Base-by-base conservation (phyloP, 805 yeast genomes). In the Barnettozyma botsteinii region DNA sequence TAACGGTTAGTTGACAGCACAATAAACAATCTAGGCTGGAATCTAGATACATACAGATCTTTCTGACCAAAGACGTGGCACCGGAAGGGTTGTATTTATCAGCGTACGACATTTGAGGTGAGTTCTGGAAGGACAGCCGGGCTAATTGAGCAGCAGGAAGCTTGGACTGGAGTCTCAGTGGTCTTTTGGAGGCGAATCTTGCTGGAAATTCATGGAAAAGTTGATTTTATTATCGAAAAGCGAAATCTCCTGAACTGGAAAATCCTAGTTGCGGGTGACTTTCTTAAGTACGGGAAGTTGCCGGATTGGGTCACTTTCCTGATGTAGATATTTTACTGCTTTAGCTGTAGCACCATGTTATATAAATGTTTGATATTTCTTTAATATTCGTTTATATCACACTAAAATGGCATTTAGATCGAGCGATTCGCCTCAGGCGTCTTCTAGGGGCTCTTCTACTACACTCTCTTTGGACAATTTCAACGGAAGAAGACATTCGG, bases 31-130 rank as follows among this genome's bases (percentile, higher is more conserved):
- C n/a, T 12, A 17, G n/a, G 11, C 12, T 28, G 20, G n/a, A n/a
- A 28, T 27, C 14, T 5, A 7, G 14, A 1, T 2, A 51, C 59
- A 19, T 40, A 55, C 59, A 67, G 42, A 68, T 67, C 52, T 68
- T 68, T 50, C 73, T 62, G 28, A 64, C 57, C 26, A 67, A 48
- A 3, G 72, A 65, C 22, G 57, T 50, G 12, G 53, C 38, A 4
- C 50, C 44, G 15, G 46, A 31, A 19, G 54, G 52, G 20, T 40
- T 40, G 49, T 43, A 47, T 43, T 45, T 53, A 38, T 54, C 55
- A 6, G 50, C 45, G 49, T 45, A 46, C 14, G 52, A 47, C 52
- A 45, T 48, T 12, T 19, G 20, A n/a, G n/a, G n/a, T n/a, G n/a
- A n/a, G n/a, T n/a, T n/a, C n/a, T n/a, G n/a, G n/a, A n/a, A n/a